phyloP scores from a whole-genome alignment of 208 protist genomes.

The Trypanosoma caninum region DNA sequence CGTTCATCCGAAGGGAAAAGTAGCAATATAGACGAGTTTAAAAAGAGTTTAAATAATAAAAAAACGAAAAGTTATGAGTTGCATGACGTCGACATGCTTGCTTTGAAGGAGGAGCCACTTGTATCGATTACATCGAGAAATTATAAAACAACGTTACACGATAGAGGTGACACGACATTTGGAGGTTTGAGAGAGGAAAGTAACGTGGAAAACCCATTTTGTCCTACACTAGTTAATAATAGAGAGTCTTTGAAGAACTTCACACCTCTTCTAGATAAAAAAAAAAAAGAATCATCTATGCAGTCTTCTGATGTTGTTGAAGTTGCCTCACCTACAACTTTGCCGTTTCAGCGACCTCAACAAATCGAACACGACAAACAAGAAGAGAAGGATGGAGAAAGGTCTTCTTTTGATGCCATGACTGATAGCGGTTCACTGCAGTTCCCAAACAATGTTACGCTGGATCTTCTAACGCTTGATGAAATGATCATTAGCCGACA shows the following conservation, averaged over 20 bases:
- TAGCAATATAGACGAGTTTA: neutral
- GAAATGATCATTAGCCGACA: constrained; percentile 20
- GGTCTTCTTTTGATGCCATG: neutral
- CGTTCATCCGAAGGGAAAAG: neutral
- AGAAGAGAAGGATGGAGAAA: no score
- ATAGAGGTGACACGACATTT: no score
- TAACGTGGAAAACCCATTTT: no score
- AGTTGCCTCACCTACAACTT: no score
- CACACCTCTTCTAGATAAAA: no score
- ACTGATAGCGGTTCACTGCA: neutral
- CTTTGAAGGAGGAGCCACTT: constrained; percentile 8
- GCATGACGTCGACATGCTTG: neutral
- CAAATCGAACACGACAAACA: no score
- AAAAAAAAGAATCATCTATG: no score
- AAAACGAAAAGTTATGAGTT: neutral
- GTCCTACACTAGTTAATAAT: no score
- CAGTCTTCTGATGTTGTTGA: no score
- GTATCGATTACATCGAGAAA: neutral
- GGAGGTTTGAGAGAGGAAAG: no score
- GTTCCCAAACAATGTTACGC: constrained; percentile 22
- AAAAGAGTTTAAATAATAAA: neutral
- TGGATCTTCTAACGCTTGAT: constrained; percentile 20
- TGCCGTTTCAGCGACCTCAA: no score
- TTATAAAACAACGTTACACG: neutral
- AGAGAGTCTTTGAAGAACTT: no score